These are phyloP conservation scores for Murraya paniculata DNA, from an alignment of 345 rosid species.

Conservation along the genomic window DNA sequence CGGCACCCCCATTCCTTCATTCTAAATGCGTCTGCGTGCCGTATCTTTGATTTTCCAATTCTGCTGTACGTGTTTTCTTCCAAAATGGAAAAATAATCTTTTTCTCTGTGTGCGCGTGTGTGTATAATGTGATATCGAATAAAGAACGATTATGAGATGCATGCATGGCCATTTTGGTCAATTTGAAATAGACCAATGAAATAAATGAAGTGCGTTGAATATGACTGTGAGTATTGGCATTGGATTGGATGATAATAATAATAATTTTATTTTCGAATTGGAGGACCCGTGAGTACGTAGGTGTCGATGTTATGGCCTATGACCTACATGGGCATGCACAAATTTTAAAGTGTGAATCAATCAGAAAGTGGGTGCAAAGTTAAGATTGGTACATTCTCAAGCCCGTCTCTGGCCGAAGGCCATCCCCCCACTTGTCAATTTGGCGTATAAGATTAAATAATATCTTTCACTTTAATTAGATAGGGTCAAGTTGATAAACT, in stretches of 20 bases:
- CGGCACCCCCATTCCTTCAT: too few species aligned
- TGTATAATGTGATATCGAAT: too few species aligned
- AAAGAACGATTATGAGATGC: not conserved
- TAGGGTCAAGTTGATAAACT: not conserved
- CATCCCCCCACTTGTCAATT: not conserved
- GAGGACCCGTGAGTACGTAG: too few species aligned
- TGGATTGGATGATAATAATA: too few species aligned
- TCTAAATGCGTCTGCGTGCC: not conserved
- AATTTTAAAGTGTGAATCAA: too few species aligned
- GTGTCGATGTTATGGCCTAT: too few species aligned
- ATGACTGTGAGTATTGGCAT: not conserved
- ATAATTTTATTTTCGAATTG: too few species aligned
- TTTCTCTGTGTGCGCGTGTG: too few species aligned
- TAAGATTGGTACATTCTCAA: not conserved
- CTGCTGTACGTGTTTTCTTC: too few species aligned
- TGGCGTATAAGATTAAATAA: not conserved
- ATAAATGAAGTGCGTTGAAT: slow-evolving; percentile 21
- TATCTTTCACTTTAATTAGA: too few species aligned
- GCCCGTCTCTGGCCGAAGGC: not conserved
- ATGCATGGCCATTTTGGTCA: not conserved
- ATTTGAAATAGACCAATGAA: not conserved
- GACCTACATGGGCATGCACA: too few species aligned
- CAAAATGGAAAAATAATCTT: too few species aligned
- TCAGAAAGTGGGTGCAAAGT: not conserved
- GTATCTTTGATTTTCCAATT: not conserved